Conservation (phyloP, 1,284 basidiomycete genomes). For the Tilletia caries region DNA sequence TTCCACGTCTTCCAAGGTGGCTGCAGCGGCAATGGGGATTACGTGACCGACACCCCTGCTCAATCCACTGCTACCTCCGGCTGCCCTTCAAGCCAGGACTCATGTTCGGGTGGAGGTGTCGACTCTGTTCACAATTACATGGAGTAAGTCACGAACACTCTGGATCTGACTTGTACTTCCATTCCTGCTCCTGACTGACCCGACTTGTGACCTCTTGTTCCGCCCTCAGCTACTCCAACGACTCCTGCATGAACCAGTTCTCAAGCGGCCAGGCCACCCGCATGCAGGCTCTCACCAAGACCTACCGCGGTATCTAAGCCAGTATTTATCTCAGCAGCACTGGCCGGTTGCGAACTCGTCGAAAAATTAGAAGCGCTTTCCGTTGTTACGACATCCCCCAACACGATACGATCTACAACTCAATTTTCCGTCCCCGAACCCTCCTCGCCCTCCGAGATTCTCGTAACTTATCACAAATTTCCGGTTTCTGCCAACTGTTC, state of each 20-base stretch:
- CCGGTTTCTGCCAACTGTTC: too few species aligned
- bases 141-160: conserved; percentile 24
- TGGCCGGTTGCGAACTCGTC: too few species aligned
- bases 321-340: too few species aligned
- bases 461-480: neutral
- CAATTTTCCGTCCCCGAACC: neutral
- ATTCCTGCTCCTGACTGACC: neutral
- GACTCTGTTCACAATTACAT: conserved; percentile 40
- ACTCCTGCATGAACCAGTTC: conserved; percentile 32
- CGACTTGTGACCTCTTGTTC: neutral
- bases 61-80: conserved; percentile 29
- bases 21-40: conserved; percentile 59
- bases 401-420: neutral
- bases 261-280: conserved; percentile 32
- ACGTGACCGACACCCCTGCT: conserved; percentile 57
- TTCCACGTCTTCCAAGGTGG: conserved; percentile 66
- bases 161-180: neutral
- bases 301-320: conserved; percentile 23
- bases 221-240: conserved; percentile 29
- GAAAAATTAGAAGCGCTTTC: too few species aligned
- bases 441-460: neutral
- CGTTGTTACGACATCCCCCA: too few species aligned
- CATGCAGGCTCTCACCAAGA: conserved; percentile 26
- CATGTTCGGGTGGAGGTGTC: conserved; percentile 25
- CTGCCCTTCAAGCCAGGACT: conserved; percentile 30